Base-by-base conservation (phyloP, 139 green algal genomes). In the Chlamydomonas incerta region DNA sequence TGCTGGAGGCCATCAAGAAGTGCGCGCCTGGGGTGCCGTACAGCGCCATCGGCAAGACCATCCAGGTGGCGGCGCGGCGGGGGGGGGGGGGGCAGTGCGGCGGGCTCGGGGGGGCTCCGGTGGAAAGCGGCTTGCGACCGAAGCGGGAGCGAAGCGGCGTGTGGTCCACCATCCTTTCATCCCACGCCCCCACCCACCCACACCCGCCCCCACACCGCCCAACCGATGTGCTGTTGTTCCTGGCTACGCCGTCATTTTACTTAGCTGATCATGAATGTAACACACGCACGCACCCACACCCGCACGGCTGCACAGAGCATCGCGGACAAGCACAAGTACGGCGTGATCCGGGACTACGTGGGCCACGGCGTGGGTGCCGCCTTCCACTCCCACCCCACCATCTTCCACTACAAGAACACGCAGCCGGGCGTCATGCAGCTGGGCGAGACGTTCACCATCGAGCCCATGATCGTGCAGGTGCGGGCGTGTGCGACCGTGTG, bases 381-480 rank as follows among this genome's bases (percentile, higher is more conserved):
- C 35, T 99, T 99, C 92, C 98, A 99, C 88, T 93, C 92, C 1
- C 90, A 89, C 5, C 98, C 98, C 2, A 90, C 92, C 31, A 93
- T 99, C 31, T 69, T 95, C 15, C 98, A 99, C 91, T 90, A 93
- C 65, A 85, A 90, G 35, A 99, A 98, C 87, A 92, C 83, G 33
- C 83, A 95, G 67, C 85, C 70, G 17, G 94, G 93, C 2, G 66
- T 70, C 5, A 94, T 89, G 72, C 82, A 95, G 82, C 33, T 89
- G 35, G 92, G 95, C 21, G 93, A 97, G 93, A 99, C 97, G 1
- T 99, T 99, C 92, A 99, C 98, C 0, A 99, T 99, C n/a, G 98
- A 99, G 92, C 98, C 98, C 33, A 99, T 99, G 87, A 91, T 99
- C 24, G 74, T 96, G 92, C 72, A 91, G 77, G 87, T 90, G 58